phyloP scores from a whole-genome alignment of 2,329 filamentous ascomycete species.

The Diaporthe sp. region DNA sequence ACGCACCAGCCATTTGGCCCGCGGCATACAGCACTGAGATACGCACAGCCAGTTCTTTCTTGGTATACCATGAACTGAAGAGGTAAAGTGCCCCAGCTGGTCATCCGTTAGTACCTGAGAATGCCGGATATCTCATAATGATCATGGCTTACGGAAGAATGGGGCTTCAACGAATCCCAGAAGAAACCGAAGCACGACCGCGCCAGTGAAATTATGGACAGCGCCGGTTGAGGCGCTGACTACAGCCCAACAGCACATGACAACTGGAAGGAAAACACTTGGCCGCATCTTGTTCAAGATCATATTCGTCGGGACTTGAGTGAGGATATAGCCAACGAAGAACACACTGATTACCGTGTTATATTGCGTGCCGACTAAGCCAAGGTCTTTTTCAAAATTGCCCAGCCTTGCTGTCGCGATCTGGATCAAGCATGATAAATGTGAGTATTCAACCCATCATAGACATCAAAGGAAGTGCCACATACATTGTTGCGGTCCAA shows the following conservation, averaged over 20 bases:
- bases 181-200: constrained; percentile 28
- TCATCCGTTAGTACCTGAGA: background rate
- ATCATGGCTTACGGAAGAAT: constrained; percentile 20
- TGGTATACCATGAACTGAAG: constrained; percentile 37
- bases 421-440: background rate
- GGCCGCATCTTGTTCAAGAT: constrained; percentile 58
- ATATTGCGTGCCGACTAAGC: constrained; percentile 54
- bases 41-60: constrained; percentile 33
- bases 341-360: constrained; percentile 50
- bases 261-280: constrained; percentile 51
- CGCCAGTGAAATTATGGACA: constrained; percentile 35
- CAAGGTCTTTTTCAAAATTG: constrained; percentile 58
- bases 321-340: constrained; percentile 52
- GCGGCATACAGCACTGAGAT: constrained; percentile 32
- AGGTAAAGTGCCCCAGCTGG: constrained; percentile 27
- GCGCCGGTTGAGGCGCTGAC: constrained; percentile 42
- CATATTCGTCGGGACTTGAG: constrained; percentile 58
- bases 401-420: constrained; percentile 54
- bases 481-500: constrained; percentile 53
- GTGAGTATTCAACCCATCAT: background rate
- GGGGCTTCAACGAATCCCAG: constrained; percentile 35
- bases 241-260: constrained; percentile 45
- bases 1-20: constrained; percentile 33
- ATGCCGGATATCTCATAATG: background rate
- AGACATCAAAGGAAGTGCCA: background rate